Evolutionary conservation across 495 filamentous ascomycete genomes (phyloP), one percentile per base, ranked within the genome.

Genomic region (Pyronema domesticum): DNA sequence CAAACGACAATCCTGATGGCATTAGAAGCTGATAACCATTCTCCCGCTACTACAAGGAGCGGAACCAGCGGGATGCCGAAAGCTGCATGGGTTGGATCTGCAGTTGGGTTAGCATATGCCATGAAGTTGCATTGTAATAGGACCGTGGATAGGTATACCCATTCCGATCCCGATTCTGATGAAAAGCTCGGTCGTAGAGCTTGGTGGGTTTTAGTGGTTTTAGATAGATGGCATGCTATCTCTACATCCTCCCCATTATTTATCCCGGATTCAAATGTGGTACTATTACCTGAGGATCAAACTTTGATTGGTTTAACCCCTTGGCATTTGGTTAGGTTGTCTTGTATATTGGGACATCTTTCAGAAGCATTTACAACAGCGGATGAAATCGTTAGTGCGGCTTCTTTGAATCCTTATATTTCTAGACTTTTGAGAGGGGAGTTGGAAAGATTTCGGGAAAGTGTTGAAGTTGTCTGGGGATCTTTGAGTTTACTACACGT

Each of bases 211-310:
- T 66, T 91, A 52, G 73, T 81, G 46, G 77, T 84, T 60, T 68
- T 94, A 55, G 80, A 85, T 53, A 77, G 84, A 33, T 89, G 81
- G 80, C 78, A 86, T 61, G 78, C 83, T 13, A 73, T 81, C 40
- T 80, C 78, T 60, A 81, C 77, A 0, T 78, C 77, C 9, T 75
- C 65, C 50, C 75, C 78, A 8, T 53, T 74, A 4, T 65, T 77
- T 43, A 76, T 86, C 55, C 72, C 71, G 10, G 79, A 88, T 53
- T 71, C 73, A 30, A 80, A 70, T 57, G 52, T 82, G 10, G 70
- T 82, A 14, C 65, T 81, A 51, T 69, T 76, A 11, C 75, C 74
- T 0, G 80, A 82, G 54, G 78, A 91, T 63, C 73, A 76, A 59
- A 66, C 71, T 46, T 65, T 89, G 8, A 72, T 86, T 37, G 83